Evolutionary conservation across 805 yeast species (phyloP).

Genomic region (Hanseniaspora guilliermondii): DNA sequence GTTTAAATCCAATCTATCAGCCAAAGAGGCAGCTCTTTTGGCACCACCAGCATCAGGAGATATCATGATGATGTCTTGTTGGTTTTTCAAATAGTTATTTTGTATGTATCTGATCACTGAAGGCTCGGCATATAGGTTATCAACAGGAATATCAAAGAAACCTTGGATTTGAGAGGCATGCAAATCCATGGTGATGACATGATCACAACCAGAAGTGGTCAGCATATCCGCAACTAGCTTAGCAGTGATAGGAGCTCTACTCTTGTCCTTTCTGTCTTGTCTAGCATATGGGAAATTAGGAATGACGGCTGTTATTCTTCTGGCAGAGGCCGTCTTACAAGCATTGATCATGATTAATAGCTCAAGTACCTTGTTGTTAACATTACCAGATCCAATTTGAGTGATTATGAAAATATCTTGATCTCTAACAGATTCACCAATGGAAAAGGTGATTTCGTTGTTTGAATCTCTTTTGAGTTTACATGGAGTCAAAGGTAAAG

Average conservation of each 20-base stretch:
- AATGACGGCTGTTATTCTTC: constrained; percentile 84
- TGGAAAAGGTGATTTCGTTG: constrained; percentile 62
- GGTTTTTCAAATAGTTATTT: constrained; percentile 33
- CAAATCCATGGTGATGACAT: constrained; percentile 90
- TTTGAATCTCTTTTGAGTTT: constrained; percentile 54
- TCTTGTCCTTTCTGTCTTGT: constrained; percentile 92
- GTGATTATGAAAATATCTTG: constrained; percentile 71
- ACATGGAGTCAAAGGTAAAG: constrained; percentile 48
- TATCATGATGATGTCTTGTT: constrained; percentile 58
- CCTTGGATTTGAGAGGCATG: constrained; percentile 98
- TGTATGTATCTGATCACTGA: constrained; percentile 70
- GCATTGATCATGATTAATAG: constrained; percentile 83
- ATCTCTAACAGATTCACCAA: constrained; percentile 74
- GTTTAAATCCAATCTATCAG: constrained; percentile 80
- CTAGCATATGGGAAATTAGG: constrained; percentile 96
- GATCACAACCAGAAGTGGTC: constrained; percentile 89
- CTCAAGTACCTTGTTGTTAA: constrained; percentile 82
- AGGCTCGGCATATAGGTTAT: constrained; percentile 91
- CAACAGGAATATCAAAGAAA: constrained; percentile 88
- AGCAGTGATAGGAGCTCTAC: constrained; percentile 93
- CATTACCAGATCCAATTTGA: constrained; percentile 70
- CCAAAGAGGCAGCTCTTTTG: constrained; percentile 86
- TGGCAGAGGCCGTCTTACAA: constrained; percentile 88
- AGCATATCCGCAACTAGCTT: constrained; percentile 83
- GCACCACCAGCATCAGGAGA: constrained; percentile 99